Evolutionary conservation across 2,329 filamentous ascomycete genomes (phyloP), one percentile per base, ranked within the genome.

Genomic region (Zymoseptoria passerinii): DNA sequence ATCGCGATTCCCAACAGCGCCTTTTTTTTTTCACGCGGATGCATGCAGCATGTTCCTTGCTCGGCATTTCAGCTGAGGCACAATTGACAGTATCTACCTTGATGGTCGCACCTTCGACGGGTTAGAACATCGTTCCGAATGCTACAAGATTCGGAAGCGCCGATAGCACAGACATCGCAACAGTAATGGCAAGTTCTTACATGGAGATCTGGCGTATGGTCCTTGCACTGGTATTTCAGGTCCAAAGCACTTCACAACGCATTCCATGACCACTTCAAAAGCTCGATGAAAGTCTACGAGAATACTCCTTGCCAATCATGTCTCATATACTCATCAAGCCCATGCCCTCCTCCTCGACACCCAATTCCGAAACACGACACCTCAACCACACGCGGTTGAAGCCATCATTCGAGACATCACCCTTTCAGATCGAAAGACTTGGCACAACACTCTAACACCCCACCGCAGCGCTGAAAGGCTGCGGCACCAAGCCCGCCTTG

Each of bases 401-500:
- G 13, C 13, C 10, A 16, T 44, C 35, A 7, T 16, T 6, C 35
- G 4, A 13, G 7, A 44, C 35, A 13, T 16, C 3, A 4, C 1
- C 35, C 35, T 16, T 40, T 9, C 8, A 35, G 8, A 13, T 35
- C 29, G 29, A 35, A 10, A 29, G 29, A 40, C 35, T 4, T 13
- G 10, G 16, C 1, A 55, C 53, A 16, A 57, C 63, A 68, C 66
- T 60, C 35, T n/a, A 44, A 44, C 35, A 44, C 16, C 35, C 35
- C 2, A 13, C n/a, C 27, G 64, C 61, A 13, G 62, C 56, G 49
- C 54, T 50, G 50, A 62, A 56, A 9, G 65, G 65, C 54, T 67
- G 65, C 19, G 70, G 69, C 50, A 72, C 66, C 53, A 74, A 59
- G 23, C 76, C 76, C 29, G 72, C 73, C 27, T 67, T 68, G 13